Percentiles rank a stretch among this genome's conserved stretches.
phyloP scores from a whole-genome alignment of 495 filamentous ascomycete species.

The Penicillium coffeae region DNA sequence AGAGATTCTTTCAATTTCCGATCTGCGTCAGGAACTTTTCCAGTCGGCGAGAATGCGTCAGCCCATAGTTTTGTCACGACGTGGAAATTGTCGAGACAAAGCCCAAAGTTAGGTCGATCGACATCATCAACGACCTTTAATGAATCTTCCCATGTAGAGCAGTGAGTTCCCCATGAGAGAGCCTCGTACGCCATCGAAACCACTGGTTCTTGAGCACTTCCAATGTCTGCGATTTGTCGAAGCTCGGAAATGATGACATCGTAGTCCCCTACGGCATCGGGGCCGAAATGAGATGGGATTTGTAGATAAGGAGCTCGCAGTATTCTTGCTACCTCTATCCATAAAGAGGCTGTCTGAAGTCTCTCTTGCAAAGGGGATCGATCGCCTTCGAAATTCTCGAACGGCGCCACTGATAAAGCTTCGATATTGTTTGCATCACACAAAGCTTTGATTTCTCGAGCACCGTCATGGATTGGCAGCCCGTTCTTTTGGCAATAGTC shows the following conservation, averaged over 20 bases:
- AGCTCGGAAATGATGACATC: constrained; percentile 59
- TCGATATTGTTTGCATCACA: constrained; percentile 49
- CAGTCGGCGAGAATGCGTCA: constrained; percentile 50
- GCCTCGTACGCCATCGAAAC: constrained; percentile 62
- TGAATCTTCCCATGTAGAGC: constrained; percentile 57
- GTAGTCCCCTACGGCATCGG: constrained; percentile 48
- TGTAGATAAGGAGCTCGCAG: constrained; percentile 61
- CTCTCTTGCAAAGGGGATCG: constrained; percentile 48
- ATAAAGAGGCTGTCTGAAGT: constrained; percentile 58
- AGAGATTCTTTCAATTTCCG: constrained; percentile 50
- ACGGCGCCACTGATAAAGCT: constrained; percentile 67
- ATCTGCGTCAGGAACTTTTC: constrained; percentile 52
- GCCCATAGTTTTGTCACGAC: constrained; percentile 63
- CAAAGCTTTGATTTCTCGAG: constrained; percentile 46
- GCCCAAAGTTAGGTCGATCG: constrained; percentile 33
- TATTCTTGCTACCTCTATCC: constrained; percentile 58
- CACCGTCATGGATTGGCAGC: constrained; percentile 50
- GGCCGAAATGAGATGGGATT: constrained; percentile 61
- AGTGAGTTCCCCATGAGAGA: constrained; percentile 63
- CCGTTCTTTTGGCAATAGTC: constrained; percentile 38
- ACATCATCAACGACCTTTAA: constrained; percentile 65
- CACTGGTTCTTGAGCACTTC: constrained; percentile 24
- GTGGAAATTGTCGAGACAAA: constrained; percentile 74
- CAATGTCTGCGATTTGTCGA: constrained; percentile 55
- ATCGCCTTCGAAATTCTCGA: constrained; percentile 68